Percentiles rank a stretch among this genome's conserved stretches.
Evolutionary conservation across 768 basidiomycete species (phyloP).

Genomic region (Lactifluus piperatus): DNA sequence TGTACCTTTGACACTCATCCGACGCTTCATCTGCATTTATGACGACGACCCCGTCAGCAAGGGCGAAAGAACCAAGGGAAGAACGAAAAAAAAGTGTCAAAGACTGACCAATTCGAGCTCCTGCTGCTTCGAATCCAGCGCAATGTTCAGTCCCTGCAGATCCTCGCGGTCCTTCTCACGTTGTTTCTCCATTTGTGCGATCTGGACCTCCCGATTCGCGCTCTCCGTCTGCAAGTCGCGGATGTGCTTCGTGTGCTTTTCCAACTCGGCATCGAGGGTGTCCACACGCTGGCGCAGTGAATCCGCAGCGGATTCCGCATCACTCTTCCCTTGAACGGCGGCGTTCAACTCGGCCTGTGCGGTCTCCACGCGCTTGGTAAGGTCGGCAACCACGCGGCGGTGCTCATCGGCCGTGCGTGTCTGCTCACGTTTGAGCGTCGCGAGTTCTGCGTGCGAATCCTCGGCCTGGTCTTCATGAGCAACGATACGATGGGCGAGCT

Average conservation of each 20-base stretch:
- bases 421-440: constrained; percentile 46
- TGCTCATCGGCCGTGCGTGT: constrained; percentile 43
- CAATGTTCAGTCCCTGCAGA: constrained; percentile 77
- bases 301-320: constrained; percentile 43
- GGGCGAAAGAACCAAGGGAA: background rate
- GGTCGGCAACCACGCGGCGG: constrained; percentile 36
- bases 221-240: constrained; percentile 72
- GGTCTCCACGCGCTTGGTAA: constrained; percentile 38
- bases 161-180: constrained; percentile 66
- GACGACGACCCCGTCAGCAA: background rate
- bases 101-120: constrained; percentile 79
- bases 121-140: constrained; percentile 89
- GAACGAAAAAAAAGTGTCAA: constrained; percentile 4
- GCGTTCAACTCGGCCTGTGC: constrained; percentile 41
- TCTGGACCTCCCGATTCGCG: constrained; percentile 75
- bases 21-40: constrained; percentile 18
- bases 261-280: constrained; percentile 48
- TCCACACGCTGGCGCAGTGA: constrained; percentile 41
- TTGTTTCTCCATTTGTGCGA: constrained; percentile 63
- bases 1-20: constrained; percentile 16
- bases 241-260: constrained; percentile 50
- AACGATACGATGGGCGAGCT: constrained; percentile 38
- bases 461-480: constrained; percentile 46
- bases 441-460: constrained; percentile 45
- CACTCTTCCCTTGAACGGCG: constrained; percentile 44